A percentile compares a stretch with the other conserved stretches of the same genome.
phyloP scores from a whole-genome alignment of 352 stramenopile genomes.

The Elongisporangium undulatum region DNA sequence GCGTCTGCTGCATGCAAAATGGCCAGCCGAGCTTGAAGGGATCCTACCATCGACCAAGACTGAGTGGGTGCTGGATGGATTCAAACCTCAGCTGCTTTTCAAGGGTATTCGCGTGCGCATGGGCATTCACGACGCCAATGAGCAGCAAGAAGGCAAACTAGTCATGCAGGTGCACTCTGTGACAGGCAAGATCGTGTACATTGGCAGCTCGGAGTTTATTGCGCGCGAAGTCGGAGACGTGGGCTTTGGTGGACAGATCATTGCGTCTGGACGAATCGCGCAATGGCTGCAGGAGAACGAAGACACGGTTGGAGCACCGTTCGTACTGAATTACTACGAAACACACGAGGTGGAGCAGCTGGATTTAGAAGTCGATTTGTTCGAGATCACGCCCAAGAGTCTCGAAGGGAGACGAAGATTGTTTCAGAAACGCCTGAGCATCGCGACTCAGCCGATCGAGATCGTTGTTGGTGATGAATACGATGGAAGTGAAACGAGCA shows the following conservation, averaged over 20 bases:
- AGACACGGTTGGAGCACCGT: conserved; percentile 35
- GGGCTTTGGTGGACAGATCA: conserved; percentile 63
- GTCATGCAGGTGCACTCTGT: conserved; percentile 54
- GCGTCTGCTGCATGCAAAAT: conserved; percentile 48
- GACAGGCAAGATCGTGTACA: conserved; percentile 62
- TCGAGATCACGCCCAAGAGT: conserved; percentile 50
- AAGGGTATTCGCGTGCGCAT: conserved; percentile 67
- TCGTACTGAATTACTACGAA: conserved; percentile 45
- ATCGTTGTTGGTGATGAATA: neutral
- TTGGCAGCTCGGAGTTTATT: conserved; percentile 59
- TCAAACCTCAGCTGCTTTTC: conserved; percentile 58
- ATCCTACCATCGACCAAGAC: conserved; percentile 53
- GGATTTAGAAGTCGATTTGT: conserved; percentile 55
- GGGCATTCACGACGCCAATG: conserved; percentile 64
- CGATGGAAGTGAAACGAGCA: neutral
- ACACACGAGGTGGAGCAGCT: conserved; percentile 39
- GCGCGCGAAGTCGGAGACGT: conserved; percentile 58
- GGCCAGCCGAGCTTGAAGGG: conserved; percentile 50
- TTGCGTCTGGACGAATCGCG: conserved; percentile 53
- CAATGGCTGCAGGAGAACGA: conserved; percentile 37
- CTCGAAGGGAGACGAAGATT: conserved; percentile 47
- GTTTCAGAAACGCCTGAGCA: conserved; percentile 33
- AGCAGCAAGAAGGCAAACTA: conserved; percentile 41
- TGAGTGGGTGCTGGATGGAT: conserved; percentile 35
- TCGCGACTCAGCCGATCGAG: neutral